Evolutionary conservation across 768 basidiomycete species (phyloP), one percentile per base, ranked within the genome.

Genomic region (Amylocystis lapponica): DNA sequence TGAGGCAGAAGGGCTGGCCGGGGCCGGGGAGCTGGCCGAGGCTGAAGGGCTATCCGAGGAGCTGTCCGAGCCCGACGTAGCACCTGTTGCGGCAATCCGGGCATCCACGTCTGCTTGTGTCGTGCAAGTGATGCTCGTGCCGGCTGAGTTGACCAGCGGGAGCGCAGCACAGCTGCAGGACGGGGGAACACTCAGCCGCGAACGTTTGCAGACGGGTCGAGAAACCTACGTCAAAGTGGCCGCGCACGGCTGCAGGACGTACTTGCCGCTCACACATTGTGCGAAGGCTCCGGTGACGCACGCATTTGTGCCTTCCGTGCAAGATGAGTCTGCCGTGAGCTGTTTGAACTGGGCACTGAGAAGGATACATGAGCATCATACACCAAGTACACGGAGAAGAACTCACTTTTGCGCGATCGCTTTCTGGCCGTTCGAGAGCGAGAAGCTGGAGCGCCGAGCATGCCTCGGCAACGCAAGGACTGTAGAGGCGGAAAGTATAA

Each of bases 91-190:
- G 27, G 65, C 65, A 46, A 78, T 73, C 21, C 77, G 76, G 3
- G 66, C 58, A 40, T 68, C 63, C 17, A 68, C 49, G 57, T 81
- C 75, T 16, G 63, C 62, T 36, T 65, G 57, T 5, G 76, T 74
- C 2, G 71, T 73, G 59, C 78, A 81, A 23, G 71, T 66, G 44
- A 80, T 66, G 29, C 51, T 65, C 8, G 76, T 79, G 29, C 79
- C 79, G 1, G 69, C 46, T 2, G 63, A 58, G 58, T 74, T 72
- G 25, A 69, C 69, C 21, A 75, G 56, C 12, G 80, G 79, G 26
- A 81, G 60, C 2, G 78, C 78, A 6, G 54, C 56, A 39, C 62
- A 63, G 16, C 57, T 62, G 43, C 5, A n/a, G 27, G 17, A 20
- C 10, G 13, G 8, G 8, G 34, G 36, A 5, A 22, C 33, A 25